Conservation (phyloP, 495 filamentous ascomycete species). For the Penicillium canescens region DNA sequence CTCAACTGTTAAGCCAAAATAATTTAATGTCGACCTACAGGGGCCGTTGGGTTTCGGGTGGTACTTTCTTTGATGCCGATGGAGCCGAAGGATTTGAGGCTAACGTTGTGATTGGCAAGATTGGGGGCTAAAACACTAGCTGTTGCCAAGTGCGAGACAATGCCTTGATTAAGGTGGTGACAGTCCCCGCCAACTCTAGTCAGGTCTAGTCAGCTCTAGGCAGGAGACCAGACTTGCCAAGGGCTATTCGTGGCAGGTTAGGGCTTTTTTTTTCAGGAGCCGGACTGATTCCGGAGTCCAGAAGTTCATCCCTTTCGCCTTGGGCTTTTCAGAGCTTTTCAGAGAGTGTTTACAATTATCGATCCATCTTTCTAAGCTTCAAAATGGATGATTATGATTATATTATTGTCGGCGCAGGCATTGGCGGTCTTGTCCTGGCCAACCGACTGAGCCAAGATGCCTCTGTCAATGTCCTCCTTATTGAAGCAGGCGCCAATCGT, state of each 20-base stretch:
- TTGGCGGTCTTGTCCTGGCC: slow-evolving; percentile 48
- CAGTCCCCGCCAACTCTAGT: background rate
- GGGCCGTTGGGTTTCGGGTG: background rate
- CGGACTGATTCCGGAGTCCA: too few relatives aligned
- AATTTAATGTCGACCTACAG: too few relatives aligned
- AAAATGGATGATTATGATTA: slow-evolving; percentile 28
- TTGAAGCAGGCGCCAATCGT: slow-evolving; percentile 53
- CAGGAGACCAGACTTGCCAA: background rate
- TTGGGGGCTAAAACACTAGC: background rate
- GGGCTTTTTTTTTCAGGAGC: too few relatives aligned
- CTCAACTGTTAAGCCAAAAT: too few relatives aligned
- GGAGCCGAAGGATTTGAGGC: background rate
- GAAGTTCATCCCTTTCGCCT: too few relatives aligned
- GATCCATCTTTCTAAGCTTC: background rate
- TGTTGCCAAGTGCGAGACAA: background rate
- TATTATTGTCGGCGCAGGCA: slow-evolving; percentile 44
- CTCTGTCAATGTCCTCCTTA: slow-evolving; percentile 43
- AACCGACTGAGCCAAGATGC: slow-evolving; percentile 45
- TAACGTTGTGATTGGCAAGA: background rate
- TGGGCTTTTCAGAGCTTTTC: too few relatives aligned
- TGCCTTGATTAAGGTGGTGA: background rate
- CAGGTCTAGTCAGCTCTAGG: background rate
- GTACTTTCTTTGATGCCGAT: background rate
- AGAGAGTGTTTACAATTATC: background rate
- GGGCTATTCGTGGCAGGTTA: background rate